Evolutionary conservation across 345 rosid genomes (phyloP).

Genomic region (Moricandia moricandioides): DNA sequence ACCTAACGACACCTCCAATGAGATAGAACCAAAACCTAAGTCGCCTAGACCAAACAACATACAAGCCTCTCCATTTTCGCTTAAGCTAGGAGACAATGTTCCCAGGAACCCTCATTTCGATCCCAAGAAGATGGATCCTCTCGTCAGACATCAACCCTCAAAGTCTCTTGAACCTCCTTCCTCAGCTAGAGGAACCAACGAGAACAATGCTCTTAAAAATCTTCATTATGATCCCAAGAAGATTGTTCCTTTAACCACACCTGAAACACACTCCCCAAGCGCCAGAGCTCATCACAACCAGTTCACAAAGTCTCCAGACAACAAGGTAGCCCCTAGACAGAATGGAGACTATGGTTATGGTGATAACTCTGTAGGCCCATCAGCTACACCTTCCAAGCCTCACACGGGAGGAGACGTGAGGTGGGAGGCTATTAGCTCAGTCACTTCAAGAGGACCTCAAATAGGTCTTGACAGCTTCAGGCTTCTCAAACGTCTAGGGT

Average conservation of each 20-base stretch:
- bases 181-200: conserved; percentile 11
- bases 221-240: conserved; percentile 34
- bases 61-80: conserved; percentile 25
- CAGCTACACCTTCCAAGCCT: conserved; percentile 55
- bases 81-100: conserved; percentile 45
- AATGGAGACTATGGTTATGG: conserved; percentile 32
- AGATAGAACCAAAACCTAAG: conserved; percentile 33
- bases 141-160: conserved; percentile 24
- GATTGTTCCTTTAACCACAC: conserved; percentile 34
- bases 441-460: conserved; percentile 43
- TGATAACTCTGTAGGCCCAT: conserved; percentile 54
- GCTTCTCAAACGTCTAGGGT: conserved; percentile 80
- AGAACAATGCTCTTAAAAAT: too few relatives aligned
- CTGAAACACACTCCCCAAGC: conserved; percentile 17
- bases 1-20: conserved; percentile 22
- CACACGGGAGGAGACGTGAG: conserved; percentile 86
- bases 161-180: conserved; percentile 31
- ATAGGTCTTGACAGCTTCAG: conserved; percentile 71
- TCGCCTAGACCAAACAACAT: conserved; percentile 26
- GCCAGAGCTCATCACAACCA: conserved; percentile 15
- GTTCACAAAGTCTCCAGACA: conserved; percentile 16
- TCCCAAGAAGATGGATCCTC: conserved; percentile 54
- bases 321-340: conserved; percentile 34
- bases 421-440: conserved; percentile 79
- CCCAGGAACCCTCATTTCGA: conserved; percentile 43